These are phyloP conservation scores for Nitzschia sp. DNA, from an alignment of 108 stramenopile species.

Conservation along the genomic window DNA sequence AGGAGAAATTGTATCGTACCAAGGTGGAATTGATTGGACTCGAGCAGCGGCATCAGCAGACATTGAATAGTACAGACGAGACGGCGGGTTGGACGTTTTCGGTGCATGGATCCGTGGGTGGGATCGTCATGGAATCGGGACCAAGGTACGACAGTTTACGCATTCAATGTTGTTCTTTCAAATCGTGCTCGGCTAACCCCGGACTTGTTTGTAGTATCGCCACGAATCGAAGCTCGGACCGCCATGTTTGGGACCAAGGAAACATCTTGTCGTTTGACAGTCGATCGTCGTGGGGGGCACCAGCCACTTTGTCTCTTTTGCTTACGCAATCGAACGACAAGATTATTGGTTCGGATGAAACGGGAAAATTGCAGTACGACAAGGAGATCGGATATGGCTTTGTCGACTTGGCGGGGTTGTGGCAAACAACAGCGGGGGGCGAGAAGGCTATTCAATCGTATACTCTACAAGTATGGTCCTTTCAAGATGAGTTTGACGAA, in stretches of 20 bases:
- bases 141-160: conserved; percentile 28
- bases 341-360: conserved; percentile 9
- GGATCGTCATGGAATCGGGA: conserved; percentile 58
- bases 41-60: not conserved
- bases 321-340: conserved; percentile 33
- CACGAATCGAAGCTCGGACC: conserved; percentile 8
- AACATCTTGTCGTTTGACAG: conserved; percentile 64
- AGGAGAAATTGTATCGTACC: conserved; percentile 64
- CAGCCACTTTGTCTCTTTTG: conserved; percentile 69
- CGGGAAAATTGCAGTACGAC: not conserved
- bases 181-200: too few relatives aligned
- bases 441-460: not conserved
- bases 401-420: conserved; percentile 62
- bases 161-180: too few relatives aligned
- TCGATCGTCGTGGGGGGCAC: conserved; percentile 80
- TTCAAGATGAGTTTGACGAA: conserved; percentile 55
- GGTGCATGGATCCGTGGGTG: conserved; percentile 69
- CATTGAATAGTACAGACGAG: not conserved
- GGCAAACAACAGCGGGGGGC: conserved; percentile 33
- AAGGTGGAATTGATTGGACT: conserved; percentile 52
- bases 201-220: conserved; percentile 12
- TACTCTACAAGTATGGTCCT: not conserved
- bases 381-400: conserved; percentile 62
- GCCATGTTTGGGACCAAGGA: conserved; percentile 48
- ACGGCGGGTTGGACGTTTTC: conserved; percentile 16